A percentile compares a stretch with the other conserved stretches of the same genome.
phyloP scores from a whole-genome alignment of 2,329 filamentous ascomycete genomes.

The Ophiostoma sp. region DNA sequence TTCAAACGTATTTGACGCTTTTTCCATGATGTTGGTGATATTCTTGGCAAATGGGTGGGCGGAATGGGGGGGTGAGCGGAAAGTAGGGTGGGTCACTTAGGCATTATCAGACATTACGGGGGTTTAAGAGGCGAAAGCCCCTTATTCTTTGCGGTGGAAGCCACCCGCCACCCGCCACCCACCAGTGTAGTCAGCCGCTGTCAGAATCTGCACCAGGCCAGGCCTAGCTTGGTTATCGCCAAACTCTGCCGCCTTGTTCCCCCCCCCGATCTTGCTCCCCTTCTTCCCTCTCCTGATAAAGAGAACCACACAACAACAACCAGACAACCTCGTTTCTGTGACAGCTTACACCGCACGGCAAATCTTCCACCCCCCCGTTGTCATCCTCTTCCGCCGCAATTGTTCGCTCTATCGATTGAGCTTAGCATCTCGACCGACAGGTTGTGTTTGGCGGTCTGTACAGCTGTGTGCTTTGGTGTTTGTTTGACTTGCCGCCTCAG shows the following conservation, averaged over 20 bases:
- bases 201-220: conserved; percentile 18
- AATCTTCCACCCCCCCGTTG: neutral
- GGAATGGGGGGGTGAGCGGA: too few relatives aligned
- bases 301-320: neutral
- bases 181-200: neutral
- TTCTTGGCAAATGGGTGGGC: too few relatives aligned
- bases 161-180: neutral
- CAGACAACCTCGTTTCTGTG: neutral
- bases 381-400: neutral
- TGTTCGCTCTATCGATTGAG: neutral
- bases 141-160: neutral
- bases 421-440: neutral
- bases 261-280: conserved; percentile 11
- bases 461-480: neutral
- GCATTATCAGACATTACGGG: neutral
- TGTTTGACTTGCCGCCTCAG: neutral
- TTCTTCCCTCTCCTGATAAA: neutral
- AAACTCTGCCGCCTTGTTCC: conserved; percentile 22
- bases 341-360: neutral
- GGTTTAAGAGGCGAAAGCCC: neutral
- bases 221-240: neutral
- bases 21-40: too few relatives aligned
- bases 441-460: neutral
- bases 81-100: too few relatives aligned
- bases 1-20: too few relatives aligned